Base-by-base conservation (phyloP, 1,284 basidiomycete species). In the Stygiomarasmius scandens region DNA sequence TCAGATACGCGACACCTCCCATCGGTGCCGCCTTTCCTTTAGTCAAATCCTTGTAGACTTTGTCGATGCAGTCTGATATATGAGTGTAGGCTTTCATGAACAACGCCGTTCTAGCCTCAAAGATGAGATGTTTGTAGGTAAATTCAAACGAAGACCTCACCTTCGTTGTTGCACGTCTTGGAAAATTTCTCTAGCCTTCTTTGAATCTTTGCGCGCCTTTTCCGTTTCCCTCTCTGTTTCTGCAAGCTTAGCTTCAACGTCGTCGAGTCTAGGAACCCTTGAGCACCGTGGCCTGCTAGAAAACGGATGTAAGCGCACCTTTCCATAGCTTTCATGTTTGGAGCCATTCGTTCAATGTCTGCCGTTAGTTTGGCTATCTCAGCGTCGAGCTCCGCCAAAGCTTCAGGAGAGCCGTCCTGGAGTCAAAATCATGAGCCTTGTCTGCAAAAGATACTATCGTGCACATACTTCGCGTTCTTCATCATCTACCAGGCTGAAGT, bases 21-120 rank as follows among this genome's bases (percentile, higher is more conserved):
- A 93, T 92, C 0, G 94, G 95, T 1, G 93, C 86, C 2, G 92
- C 90, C 67, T 92, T 94, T 29, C 93, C 95, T 72, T 95, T 97
- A 0, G 97, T 99, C 22, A 99, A 83, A 62, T 98, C 96, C 75
- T 99, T 99, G 79, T 99, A 99, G 1, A 98, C 95, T 63, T 89
- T 81, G 70, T 98, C 96, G 64, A 99, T 99, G 50, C 87, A 83
- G 60, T 93, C 91, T 6, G 95, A 93, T 60, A 99, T 99, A 70
- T 99, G 96, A 61, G 89, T 89, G 77, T 96, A 99, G 0, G 97
- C 96, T 65, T 91, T 92, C 77, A 96, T 96, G 82, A 99, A 99
- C 36, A 97, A 73, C 61, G 98, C 93, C 60, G 84, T 87, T 67
- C 87, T 85, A 25, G 2, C 25, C 29, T 16, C 24, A 0, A 9